Base-by-base conservation (phyloP, 2,329 filamentous ascomycete species). In the Aspergillus tanneri region DNA sequence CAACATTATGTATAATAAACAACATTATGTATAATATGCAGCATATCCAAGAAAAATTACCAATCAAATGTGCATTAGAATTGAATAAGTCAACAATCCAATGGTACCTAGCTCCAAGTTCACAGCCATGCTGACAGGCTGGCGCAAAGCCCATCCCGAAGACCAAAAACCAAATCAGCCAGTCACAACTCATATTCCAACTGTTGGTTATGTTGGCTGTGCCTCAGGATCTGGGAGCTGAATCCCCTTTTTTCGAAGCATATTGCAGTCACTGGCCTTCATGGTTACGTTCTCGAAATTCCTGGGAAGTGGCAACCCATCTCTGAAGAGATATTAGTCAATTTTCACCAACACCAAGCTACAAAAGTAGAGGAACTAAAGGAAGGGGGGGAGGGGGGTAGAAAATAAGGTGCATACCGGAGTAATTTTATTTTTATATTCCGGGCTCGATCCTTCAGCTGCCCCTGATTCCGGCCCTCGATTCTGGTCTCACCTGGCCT, bases 381-480 rank as follows among this genome's bases (percentile, higher is more conserved):
- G 9, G 10, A 14, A 12, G 11, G 16, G 8, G 32, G 14, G 10
- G 9, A 41, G 3, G 14, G 16, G 8, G n/a, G 12, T 9, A 18
- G 9, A 22, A 5, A 18, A 25, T 5, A 16, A 37, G n/a, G n/a
- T n/a, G n/a, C 46, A 11, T 43, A 57, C 55, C 47, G 42, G 21
- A 30, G 14, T 22, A 44, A 49, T 18, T 38, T 30, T 32, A 72
- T 65, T 58, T 78, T 79, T 48, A 83, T 63, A 50, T 80, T 81
- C 42, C 80, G 70, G 3, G 78, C 80, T 50, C 74, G 75, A 53
- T 80, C 77, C 55, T 79, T 80, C 6, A 83, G 51, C 36, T 80
- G 76, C 2, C 80, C 77, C 50, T 83, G 77, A 5, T 63, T 69
- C 2, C 81, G 70, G 2, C 56, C 52, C 3, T 45, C 47, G 14